These are phyloP conservation scores for Gastrodia elata DNA, from an alignment of 106 monocot genomes.

Conservation along the genomic window DNA sequence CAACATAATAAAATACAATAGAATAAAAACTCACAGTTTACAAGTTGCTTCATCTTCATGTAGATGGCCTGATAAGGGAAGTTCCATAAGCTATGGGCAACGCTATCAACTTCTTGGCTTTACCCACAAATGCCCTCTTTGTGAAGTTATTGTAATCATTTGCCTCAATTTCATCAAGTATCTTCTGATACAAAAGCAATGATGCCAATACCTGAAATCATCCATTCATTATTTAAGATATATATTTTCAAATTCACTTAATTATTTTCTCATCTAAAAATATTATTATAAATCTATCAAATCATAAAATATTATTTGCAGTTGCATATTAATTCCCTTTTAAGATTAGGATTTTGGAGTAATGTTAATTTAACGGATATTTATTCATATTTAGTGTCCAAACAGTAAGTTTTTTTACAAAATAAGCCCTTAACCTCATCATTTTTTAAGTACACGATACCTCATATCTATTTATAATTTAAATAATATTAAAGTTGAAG, in stretches of 20 bases:
- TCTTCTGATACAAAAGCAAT: slow-evolving; percentile 65
- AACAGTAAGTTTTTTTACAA: too few species aligned
- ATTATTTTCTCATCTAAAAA: too few species aligned
- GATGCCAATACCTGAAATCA: slow-evolving; percentile 75
- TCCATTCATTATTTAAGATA: not conserved
- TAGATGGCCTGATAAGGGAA: slow-evolving; percentile 44
- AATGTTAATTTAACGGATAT: too few species aligned
- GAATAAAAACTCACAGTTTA: not conserved
- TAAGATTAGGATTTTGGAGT: too few species aligned
- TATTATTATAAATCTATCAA: not conserved
- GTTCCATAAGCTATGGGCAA: slow-evolving; percentile 70
- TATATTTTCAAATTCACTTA: too few species aligned
- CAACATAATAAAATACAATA: too few species aligned
- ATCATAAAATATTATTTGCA: not conserved
- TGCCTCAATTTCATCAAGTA: slow-evolving; percentile 91
- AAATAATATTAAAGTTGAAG: too few species aligned
- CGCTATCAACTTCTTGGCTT: slow-evolving; percentile 73
- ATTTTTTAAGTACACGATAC: too few species aligned
- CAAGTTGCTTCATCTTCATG: not conserved
- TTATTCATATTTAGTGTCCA: too few species aligned
- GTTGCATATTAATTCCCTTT: too few species aligned
- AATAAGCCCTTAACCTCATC: too few species aligned
- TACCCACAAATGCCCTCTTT: slow-evolving; percentile 94
- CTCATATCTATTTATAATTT: too few species aligned
- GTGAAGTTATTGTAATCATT: slow-evolving; percentile 97